Base-by-base conservation (phyloP, 306 rosid genomes). In the Benincasa hispida region DNA sequence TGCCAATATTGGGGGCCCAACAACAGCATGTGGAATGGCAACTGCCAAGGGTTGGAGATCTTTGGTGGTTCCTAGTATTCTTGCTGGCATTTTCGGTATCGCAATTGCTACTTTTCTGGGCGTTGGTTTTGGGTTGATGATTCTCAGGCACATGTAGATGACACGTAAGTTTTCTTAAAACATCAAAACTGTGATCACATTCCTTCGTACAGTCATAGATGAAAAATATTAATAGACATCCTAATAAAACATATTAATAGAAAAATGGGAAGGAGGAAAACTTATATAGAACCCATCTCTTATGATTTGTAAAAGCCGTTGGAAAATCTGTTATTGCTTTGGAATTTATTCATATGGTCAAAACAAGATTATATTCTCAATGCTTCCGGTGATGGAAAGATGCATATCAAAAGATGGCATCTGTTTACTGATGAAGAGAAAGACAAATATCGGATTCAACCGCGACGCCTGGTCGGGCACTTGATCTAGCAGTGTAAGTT, bases 11-110 rank as follows among this genome's bases (percentile, higher is more conserved):
- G 96, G 96, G 57, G 92, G 93, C 69, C 97, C 93, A 1, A 92
- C 98, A 41, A 92, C 96, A 22, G 91, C 98, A 21, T 87, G 94
- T 84, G 91, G 93, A 30, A 90, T 92, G 98, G 93, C 98, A 24
- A 87, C 86, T 11, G 86, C 96, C 15, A 84, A 87, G 80, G 89
- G 91, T 5, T 90, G 92, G 92, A 81, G 81, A 17, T 85, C 93
- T 50, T 79, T 89, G 79, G 92, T 87, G 72, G 92, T 89, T 87
- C 92, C 91, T 82, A 89, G 84, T 67, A 85, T 92, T 81, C 92
- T 92, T 54, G 91, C 87, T 0, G 96, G 96, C 77, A 86, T 84
- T 70, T 90, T 86, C 58, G 93, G 98, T 8, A 63, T 88, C 45
- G 59, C 91, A 65, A 81, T 87, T 63, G 91, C 94, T 57, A 90